phyloP scores from a whole-genome alignment of 176 grass and related monocot genomes.

The Aegilops tauschii region DNA sequence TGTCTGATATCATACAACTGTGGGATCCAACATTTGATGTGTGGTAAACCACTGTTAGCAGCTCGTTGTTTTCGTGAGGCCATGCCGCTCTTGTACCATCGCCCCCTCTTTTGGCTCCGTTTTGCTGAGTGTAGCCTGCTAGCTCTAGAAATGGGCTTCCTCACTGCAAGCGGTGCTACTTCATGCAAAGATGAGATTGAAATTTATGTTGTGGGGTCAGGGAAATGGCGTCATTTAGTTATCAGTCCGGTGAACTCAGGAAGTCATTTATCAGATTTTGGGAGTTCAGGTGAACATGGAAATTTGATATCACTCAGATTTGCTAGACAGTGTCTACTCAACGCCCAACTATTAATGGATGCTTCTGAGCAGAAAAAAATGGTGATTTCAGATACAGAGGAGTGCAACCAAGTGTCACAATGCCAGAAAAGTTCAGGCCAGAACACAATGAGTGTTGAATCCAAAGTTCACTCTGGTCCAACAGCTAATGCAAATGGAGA shows the following conservation, averaged over 20 bases:
- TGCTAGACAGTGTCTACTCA: conserved; percentile 71
- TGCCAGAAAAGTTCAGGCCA: conserved; percentile 39
- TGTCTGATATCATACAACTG: conserved; percentile 79
- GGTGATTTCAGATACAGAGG: conserved; percentile 25
- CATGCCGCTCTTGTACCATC: conserved; percentile 52
- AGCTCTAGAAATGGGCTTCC: conserved; percentile 68
- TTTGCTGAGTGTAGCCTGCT: conserved; percentile 84
- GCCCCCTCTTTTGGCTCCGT: conserved; percentile 83
- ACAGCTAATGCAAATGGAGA: conserved; percentile 55
- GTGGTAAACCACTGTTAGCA: conserved; percentile 73
- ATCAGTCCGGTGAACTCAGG: conserved; percentile 38
- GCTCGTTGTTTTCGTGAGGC: conserved; percentile 75
- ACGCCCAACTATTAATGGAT: conserved; percentile 64
- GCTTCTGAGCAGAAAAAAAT: conserved; percentile 30
- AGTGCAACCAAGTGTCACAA: conserved; percentile 36
- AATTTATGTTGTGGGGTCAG: conserved; percentile 73
- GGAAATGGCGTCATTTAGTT: conserved; percentile 64
- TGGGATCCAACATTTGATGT: conserved; percentile 76
- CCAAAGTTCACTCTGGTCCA: conserved; percentile 42
- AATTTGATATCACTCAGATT: conserved; percentile 60
- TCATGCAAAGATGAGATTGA: conserved; percentile 53
- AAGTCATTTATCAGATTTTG: conserved; percentile 37
- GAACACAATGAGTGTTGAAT: conserved; percentile 40
- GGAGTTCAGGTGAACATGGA: conserved; percentile 31
- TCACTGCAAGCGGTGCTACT: conserved; percentile 39